Percentiles rank a stretch among this genome's conserved stretches.
These are phyloP conservation scores for Boletus sp. DNA, from an alignment of 1,284 basidiomycete genomes.

Conservation along the genomic window DNA sequence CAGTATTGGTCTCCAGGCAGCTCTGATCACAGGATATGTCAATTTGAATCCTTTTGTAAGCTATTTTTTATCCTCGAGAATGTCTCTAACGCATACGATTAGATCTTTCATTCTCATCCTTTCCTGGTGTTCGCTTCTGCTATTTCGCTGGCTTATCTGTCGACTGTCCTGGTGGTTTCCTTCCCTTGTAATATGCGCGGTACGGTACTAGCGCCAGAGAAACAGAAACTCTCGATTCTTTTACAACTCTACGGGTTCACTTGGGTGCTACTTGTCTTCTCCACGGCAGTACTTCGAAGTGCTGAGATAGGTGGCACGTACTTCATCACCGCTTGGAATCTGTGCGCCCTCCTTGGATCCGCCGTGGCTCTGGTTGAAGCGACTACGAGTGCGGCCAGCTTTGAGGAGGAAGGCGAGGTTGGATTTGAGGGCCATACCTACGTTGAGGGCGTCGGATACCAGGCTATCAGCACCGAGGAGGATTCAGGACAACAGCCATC, in stretches of 20 bases:
- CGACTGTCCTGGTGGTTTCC: conserved; percentile 20
- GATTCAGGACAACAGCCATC: conserved; percentile 11
- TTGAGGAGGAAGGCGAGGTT: conserved; percentile 16
- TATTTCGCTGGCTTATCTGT: conserved; percentile 49
- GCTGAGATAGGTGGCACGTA: conserved; percentile 52
- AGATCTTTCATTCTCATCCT: conserved; percentile 61
- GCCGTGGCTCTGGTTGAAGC: conserved; percentile 42
- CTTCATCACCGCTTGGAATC: conserved; percentile 55
- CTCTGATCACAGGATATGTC: conserved; percentile 47
- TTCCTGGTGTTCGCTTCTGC: conserved; percentile 49
- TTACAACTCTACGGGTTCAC: conserved; percentile 51
- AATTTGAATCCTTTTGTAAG: conserved; percentile 64
- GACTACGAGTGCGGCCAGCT: conserved; percentile 23
- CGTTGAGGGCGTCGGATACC: conserved; percentile 24
- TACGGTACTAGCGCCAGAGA: conserved; percentile 27
- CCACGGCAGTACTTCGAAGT: conserved; percentile 43
- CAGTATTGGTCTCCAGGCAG: conserved; percentile 42
- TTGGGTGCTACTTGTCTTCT: conserved; percentile 52
- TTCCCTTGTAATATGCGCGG: conserved; percentile 20
- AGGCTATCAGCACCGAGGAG: conserved; percentile 22
- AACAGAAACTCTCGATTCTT: conserved; percentile 43
- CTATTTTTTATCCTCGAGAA: conserved; percentile 4
- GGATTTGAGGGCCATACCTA: conserved; percentile 10
- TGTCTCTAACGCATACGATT: conserved; percentile 6
- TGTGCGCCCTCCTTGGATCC: conserved; percentile 46